Evolutionary conservation across 2,329 filamentous ascomycete species (phyloP).

Genomic region (Thielaviopsis punctulata): DNA sequence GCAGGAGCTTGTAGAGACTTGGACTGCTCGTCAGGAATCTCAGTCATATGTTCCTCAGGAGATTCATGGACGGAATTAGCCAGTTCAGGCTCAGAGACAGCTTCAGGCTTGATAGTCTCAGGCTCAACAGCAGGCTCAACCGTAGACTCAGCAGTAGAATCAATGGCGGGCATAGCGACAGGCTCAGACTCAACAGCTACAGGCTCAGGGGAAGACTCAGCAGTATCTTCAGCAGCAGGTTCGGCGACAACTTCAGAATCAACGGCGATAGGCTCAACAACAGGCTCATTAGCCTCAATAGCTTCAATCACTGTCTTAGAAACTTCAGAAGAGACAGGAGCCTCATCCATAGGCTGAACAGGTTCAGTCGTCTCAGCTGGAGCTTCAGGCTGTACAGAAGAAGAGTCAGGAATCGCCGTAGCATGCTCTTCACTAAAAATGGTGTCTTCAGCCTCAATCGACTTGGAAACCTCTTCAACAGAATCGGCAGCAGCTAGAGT

Average conservation of each 20-base stretch:
- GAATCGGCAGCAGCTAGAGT: neutral
- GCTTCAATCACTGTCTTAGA: conserved; percentile 14
- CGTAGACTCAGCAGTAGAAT: conserved; percentile 1
- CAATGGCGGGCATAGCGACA: conserved; percentile 1
- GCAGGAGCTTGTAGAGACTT: neutral
- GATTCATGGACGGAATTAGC: neutral
- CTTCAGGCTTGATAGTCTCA: conserved; percentile 3
- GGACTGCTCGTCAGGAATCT: conserved; percentile 13
- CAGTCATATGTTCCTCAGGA: neutral
- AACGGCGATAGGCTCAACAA: neutral
- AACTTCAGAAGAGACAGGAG: conserved; percentile 8
- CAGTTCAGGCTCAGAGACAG: conserved; percentile 4
- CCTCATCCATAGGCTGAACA: neutral
- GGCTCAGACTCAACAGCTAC: conserved; percentile 1
- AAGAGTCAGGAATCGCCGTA: conserved; percentile 1
- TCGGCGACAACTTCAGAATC: conserved; percentile 8
- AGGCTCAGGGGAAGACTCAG: no score
- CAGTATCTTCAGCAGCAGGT: neutral
- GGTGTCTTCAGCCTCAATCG: conserved; percentile 1
- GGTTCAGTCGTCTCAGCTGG: conserved; percentile 3
- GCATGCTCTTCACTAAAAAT: conserved; percentile 1
- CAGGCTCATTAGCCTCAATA: neutral
- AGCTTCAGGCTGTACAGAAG: neutral
- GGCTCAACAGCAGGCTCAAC: neutral
- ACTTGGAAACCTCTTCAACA: conserved; percentile 7